These are phyloP conservation scores for Schizophyllum commune DNA, from an alignment of 1,284 basidiomycete species.

Conservation along the genomic window DNA sequence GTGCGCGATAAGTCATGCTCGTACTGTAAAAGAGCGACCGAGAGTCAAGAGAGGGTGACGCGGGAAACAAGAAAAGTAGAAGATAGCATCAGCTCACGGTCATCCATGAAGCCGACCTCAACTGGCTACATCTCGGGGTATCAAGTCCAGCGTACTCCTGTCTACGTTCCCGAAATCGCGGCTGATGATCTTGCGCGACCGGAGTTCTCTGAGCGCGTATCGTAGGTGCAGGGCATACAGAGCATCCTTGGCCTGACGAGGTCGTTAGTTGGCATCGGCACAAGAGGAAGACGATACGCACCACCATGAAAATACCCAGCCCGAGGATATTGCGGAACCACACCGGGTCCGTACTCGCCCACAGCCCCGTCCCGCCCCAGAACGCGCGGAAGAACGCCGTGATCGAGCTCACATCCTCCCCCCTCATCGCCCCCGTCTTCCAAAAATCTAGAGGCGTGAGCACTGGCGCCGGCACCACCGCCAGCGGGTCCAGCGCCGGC, in stretches of 20 bases:
- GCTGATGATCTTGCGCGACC: neutral
- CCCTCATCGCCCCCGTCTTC: neutral
- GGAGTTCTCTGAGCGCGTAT: neutral
- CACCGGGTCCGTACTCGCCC: neutral
- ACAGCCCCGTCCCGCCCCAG: neutral
- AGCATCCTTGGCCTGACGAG: neutral
- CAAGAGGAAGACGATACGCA: no score
- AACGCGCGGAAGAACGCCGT: neutral
- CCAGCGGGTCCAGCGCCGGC: neutral
- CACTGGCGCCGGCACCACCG: neutral
- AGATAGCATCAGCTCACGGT: no score
- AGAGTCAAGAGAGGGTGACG: no score
- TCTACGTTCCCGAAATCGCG: neutral
- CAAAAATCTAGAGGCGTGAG: neutral
- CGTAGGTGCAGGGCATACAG: neutral
- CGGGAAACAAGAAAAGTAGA: no score
- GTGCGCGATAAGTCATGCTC: no score
- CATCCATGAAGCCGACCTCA: no score
- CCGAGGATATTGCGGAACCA: neutral
- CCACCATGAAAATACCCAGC: neutral
- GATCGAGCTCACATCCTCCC: neutral
- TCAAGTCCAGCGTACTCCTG: neutral
- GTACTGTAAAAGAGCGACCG: no score
- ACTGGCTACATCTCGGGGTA: neutral
- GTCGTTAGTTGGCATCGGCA: neutral